These are phyloP conservation scores for Capsicum rhomboideum DNA, from an alignment of 257 asterid genomes.

Conservation along the genomic window DNA sequence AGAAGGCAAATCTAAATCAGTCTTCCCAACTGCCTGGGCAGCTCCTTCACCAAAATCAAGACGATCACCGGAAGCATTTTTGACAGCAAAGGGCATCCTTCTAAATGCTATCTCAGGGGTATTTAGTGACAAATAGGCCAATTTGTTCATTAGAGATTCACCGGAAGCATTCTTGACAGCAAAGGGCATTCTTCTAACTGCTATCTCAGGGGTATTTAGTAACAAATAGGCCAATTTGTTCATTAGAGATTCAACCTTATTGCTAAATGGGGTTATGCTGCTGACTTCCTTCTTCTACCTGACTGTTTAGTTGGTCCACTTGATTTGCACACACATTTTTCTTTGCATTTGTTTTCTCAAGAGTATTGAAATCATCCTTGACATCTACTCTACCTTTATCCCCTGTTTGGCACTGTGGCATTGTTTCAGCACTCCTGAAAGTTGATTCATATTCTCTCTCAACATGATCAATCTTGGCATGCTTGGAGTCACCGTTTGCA, in stretches of 20 bases:
- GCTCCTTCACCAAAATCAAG: too few species aligned
- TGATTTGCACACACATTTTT: conserved; percentile 4
- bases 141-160: too few species aligned
- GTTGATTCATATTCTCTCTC: conserved; percentile 11
- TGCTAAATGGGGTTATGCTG: conserved; percentile 4
- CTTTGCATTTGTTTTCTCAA: neutral
- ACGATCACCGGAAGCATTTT: too few species aligned
- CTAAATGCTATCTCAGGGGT: too few species aligned
- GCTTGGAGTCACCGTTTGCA: neutral
- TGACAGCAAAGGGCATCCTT: too few species aligned
- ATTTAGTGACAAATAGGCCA: too few species aligned
- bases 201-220: neutral
- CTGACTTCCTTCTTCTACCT: neutral
- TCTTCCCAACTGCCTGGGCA: too few species aligned
- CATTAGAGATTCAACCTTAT: conserved; percentile 8
- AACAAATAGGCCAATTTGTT: conserved; percentile 5
- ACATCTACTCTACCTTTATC: conserved; percentile 4
- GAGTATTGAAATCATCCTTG: conserved; percentile 7
- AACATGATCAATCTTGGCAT: conserved; percentile 6
- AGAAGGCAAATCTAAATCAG: too few species aligned
- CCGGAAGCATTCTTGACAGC: conserved; percentile 22
- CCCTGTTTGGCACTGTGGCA: neutral
- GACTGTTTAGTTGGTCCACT: conserved; percentile 3
- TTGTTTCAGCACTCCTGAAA: neutral
- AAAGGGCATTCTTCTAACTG: conserved; percentile 30